phyloP scores from a whole-genome alignment of 768 basidiomycete genomes.

The Xerocomus brunneocitrinus region DNA sequence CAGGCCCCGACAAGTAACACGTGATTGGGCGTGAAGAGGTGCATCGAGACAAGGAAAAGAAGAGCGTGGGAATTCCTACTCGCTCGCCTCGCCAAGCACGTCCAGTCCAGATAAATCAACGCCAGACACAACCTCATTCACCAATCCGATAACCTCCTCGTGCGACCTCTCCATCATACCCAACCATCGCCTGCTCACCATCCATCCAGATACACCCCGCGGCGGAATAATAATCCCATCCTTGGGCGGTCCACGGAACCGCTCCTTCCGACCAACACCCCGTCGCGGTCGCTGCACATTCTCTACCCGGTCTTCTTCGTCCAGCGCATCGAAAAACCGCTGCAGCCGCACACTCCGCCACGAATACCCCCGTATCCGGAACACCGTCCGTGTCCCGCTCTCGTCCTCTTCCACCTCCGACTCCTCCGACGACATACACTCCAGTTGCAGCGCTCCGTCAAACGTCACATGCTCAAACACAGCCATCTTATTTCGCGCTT shows the following conservation, averaged over 20 bases:
- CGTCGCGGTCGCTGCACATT: conserved; percentile 49
- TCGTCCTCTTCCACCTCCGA: conserved; percentile 50
- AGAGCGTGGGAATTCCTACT: conserved; percentile 22
- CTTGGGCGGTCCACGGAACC: conserved; percentile 51
- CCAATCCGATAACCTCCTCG: conserved; percentile 42
- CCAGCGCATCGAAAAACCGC: conserved; percentile 56
- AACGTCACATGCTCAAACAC: conserved; percentile 60
- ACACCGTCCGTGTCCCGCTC: conserved; percentile 29
- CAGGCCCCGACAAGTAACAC: conserved; percentile 79
- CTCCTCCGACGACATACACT: conserved; percentile 82
- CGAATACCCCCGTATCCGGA: conserved; percentile 53
- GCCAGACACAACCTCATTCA: conserved; percentile 45
- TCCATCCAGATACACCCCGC: conserved; percentile 62
- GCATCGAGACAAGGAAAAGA: conserved; percentile 41
- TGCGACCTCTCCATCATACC: conserved; percentile 36
- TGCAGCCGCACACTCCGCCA: conserved; percentile 69
- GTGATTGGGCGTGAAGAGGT: conserved; percentile 79
- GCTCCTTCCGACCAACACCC: conserved; percentile 52
- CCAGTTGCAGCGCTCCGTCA: conserved; percentile 64
- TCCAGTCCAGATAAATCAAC: conserved; percentile 15
- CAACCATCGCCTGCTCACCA: conserved; percentile 70
- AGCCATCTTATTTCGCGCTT: conserved; percentile 49
- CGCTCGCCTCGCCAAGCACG: conserved; percentile 56
- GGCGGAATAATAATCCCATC: conserved; percentile 59
- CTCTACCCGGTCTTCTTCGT: conserved; percentile 50